phyloP scores from a whole-genome alignment of 257 asterid genomes.

The Solanum arcanum region DNA sequence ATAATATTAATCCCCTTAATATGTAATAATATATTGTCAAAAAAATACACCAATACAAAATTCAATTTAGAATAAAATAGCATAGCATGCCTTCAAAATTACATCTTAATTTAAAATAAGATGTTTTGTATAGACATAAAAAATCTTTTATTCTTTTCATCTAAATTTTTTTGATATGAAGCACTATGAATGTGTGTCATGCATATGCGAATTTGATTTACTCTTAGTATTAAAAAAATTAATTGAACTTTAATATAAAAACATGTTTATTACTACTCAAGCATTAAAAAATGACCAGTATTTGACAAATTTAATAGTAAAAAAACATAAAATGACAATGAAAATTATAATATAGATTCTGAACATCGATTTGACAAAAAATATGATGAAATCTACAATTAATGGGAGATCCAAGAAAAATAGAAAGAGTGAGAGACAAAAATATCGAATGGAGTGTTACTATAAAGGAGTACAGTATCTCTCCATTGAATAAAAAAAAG shows the following conservation, averaged over 20 bases:
- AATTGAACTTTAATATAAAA: rapidly evolving
- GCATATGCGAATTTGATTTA: too few relatives aligned
- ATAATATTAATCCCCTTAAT: background rate
- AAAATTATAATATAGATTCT: rapidly evolving
- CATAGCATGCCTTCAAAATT: background rate
- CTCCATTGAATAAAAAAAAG: too few relatives aligned
- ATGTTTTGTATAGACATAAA: too few relatives aligned
- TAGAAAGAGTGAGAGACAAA: slow-evolving; percentile 32
- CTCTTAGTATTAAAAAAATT: too few relatives aligned
- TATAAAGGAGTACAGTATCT: slow-evolving; percentile 17
- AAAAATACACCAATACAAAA: background rate
- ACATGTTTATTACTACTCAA: too few relatives aligned
- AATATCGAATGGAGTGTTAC: slow-evolving; percentile 15
- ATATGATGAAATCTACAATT: slow-evolving; percentile 10
- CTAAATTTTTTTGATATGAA: too few relatives aligned
- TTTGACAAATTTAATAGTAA: background rate
- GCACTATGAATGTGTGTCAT: too few relatives aligned
- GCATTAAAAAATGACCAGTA: background rate
- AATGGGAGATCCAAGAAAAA: slow-evolving; percentile 37
- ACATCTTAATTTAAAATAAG: background rate
- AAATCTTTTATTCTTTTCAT: too few relatives aligned
- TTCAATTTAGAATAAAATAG: background rate
- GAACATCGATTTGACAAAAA: too few relatives aligned
- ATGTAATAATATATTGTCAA: background rate
- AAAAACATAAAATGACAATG: background rate